Conservation (phyloP, 768 basidiomycete species). For the Pleurotus salmoneostramineus region DNA sequence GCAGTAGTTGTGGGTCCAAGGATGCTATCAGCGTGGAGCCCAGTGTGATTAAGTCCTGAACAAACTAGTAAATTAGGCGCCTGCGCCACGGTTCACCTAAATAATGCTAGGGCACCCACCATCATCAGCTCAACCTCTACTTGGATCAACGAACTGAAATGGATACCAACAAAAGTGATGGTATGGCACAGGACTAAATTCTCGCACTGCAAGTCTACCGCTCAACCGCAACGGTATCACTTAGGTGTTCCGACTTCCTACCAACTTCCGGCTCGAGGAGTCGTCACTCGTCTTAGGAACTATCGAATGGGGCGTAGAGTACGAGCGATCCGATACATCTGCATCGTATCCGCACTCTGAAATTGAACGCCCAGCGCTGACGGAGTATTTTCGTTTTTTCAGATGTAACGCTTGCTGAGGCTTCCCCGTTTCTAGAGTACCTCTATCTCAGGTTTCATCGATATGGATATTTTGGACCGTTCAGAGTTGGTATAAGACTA, state of each 20-base stretch:
- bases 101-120: background rate
- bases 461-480: background rate
- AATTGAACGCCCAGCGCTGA: background rate
- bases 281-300: background rate
- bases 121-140: background rate
- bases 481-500: background rate
- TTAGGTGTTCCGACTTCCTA: background rate
- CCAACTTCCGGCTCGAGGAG: background rate
- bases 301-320: background rate
- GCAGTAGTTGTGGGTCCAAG: conserved; percentile 5
- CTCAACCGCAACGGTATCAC: background rate
- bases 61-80: conserved; percentile 4
- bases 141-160: background rate
- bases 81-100: background rate
- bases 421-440: background rate
- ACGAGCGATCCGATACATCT: background rate
- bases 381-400: background rate
- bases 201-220: background rate
- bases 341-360: background rate
- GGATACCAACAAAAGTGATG: background rate
- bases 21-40: background rate
- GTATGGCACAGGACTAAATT: background rate
- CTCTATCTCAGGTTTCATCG: background rate
- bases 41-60: conserved; percentile 1
- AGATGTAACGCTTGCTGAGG: background rate